Percentiles rank a stretch among this genome's conserved stretches.
Evolutionary conservation across 306 rosid genomes (phyloP).

Genomic region (Luffa acutangula): DNA sequence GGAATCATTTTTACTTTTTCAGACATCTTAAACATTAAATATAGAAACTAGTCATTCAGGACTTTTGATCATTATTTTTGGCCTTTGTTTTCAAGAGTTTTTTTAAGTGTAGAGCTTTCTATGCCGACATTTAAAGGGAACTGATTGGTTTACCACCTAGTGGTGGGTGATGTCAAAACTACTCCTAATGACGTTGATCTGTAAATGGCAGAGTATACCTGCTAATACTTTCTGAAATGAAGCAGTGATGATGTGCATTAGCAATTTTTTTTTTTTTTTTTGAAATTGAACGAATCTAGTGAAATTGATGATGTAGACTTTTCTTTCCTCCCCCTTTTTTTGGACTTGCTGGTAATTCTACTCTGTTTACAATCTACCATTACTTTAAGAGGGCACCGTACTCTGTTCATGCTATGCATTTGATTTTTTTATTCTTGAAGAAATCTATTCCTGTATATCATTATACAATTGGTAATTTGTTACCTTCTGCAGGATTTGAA

Average conservation of each 20-base stretch:
- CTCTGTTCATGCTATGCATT: not conserved
- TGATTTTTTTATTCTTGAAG: not conserved
- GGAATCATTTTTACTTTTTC: not conserved
- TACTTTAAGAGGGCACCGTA: not conserved
- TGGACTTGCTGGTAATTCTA: not conserved
- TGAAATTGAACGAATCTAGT: not conserved
- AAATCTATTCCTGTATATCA: not conserved
- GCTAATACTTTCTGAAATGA: not conserved
- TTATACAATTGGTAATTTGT: not conserved
- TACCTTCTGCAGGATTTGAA: conserved; percentile 66
- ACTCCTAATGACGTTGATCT: not conserved
- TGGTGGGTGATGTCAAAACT: not conserved
- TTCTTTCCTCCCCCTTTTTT: not conserved
- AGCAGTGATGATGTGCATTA: not conserved
- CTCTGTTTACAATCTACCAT: not conserved
- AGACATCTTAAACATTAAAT: not conserved
- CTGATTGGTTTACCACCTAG: not conserved
- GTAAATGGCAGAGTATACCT: not conserved
- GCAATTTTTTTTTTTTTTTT: not conserved
- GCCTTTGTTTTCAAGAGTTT: not conserved
- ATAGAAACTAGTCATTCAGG: not conserved
- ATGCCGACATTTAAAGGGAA: not conserved
- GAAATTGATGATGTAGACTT: not conserved
- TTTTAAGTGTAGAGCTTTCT: not conserved
- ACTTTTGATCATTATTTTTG: not conserved